Percentiles rank a stretch among this genome's conserved stretches.
Evolutionary conservation across 805 yeast genomes (phyloP).

Genomic region (Starmerella lactis-condensi): DNA sequence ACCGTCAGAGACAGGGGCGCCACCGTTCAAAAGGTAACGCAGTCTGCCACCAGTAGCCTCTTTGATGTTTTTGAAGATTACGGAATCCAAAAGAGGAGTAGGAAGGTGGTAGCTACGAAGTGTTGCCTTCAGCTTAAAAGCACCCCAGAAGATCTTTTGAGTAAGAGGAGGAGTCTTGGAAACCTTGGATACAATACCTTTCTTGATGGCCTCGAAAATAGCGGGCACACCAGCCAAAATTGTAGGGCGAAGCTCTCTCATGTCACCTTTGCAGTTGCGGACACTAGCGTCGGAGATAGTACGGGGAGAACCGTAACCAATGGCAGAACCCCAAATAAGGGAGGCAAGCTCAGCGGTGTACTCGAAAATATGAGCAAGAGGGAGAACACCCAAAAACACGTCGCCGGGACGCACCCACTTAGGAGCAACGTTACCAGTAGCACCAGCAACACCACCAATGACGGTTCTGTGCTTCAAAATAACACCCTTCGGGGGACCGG

Average conservation of each 20-base stretch:
- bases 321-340: slow-evolving; percentile 74
- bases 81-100: slow-evolving; percentile 50
- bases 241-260: slow-evolving; percentile 73
- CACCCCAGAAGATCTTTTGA: slow-evolving; percentile 79
- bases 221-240: slow-evolving; percentile 98
- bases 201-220: slow-evolving; percentile 89
- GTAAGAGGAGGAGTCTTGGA: slow-evolving; percentile 41
- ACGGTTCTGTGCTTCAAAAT: slow-evolving; percentile 48
- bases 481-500: slow-evolving; percentile 76
- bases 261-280: slow-evolving; percentile 74
- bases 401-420: slow-evolving; percentile 37
- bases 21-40: slow-evolving; percentile 65
- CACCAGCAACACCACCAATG: slow-evolving; percentile 76
- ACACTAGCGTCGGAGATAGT: slow-evolving; percentile 70
- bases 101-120: slow-evolving; percentile 54
- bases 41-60: slow-evolving; percentile 89
- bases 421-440: slow-evolving; percentile 41
- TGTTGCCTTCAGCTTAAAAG: slow-evolving; percentile 53
- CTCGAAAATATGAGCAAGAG: slow-evolving; percentile 92
- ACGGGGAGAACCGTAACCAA: slow-evolving; percentile 86
- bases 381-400: slow-evolving; percentile 71
- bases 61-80: slow-evolving; percentile 67
- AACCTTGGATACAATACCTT: slow-evolving; percentile 72
- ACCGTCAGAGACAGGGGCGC: slow-evolving; percentile 66
- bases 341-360: slow-evolving; percentile 62